phyloP scores from a whole-genome alignment of 495 filamentous ascomycete genomes.

The Xylaria intraflava region DNA sequence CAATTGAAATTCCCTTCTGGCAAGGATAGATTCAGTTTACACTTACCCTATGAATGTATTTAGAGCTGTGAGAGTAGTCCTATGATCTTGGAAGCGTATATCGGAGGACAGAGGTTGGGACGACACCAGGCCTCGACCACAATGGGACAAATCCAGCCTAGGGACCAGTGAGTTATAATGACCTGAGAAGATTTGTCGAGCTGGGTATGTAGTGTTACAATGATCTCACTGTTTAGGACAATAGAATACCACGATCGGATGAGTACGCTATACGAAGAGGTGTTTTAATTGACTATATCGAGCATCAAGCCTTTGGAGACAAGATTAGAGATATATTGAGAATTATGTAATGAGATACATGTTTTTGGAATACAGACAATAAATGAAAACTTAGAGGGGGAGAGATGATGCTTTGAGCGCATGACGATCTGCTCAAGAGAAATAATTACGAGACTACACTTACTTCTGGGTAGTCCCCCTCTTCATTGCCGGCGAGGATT shows the following conservation, averaged over 20 bases:
- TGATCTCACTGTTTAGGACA: not conserved
- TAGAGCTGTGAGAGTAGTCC: conserved; percentile 25
- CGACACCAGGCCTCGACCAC: conserved; percentile 23
- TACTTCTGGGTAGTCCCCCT: not conserved
- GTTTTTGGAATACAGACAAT: not conserved
- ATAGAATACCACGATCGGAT: not conserved
- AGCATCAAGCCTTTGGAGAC: not conserved
- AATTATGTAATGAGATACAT: not conserved
- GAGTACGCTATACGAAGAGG: not conserved
- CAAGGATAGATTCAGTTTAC: not conserved
- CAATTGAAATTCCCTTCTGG: not conserved
- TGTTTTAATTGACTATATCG: not conserved
- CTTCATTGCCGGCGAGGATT: not conserved
- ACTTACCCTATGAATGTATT: conserved; percentile 34
- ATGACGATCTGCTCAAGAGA: not conserved
- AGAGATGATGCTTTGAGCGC: not conserved
- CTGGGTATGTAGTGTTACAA: conserved; percentile 3
- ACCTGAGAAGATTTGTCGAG: conserved; percentile 23
- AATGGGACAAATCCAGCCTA: conserved; percentile 20
- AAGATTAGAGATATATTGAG: not conserved
- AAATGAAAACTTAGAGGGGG: not conserved
- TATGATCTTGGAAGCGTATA: conserved; percentile 34
- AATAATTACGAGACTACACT: not conserved
- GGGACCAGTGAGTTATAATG: too few species aligned
- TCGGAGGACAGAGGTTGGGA: conserved; percentile 33